Evolutionary conservation across 805 yeast species (phyloP).

Genomic region (Pichia membranifaciens): DNA sequence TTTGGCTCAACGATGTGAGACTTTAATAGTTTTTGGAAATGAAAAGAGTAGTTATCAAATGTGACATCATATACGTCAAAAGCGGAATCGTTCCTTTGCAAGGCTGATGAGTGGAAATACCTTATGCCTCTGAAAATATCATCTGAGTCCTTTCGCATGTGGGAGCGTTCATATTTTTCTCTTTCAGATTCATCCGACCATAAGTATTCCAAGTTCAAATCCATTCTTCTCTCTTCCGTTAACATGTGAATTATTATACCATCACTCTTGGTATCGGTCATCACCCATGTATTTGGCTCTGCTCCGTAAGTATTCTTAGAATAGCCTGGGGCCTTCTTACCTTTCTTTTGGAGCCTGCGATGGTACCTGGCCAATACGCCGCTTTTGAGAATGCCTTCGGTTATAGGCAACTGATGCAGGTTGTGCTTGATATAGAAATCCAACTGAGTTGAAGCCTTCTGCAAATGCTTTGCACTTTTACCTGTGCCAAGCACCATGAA

Average conservation of each 20-base stretch:
- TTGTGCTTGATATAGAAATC: conserved; percentile 52
- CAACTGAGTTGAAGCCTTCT: conserved; percentile 60
- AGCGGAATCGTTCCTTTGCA: not conserved
- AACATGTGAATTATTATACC: conserved; percentile 66
- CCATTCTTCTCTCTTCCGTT: conserved; percentile 61
- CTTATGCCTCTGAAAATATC: conserved; percentile 42
- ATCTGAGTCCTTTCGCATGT: conserved; percentile 30
- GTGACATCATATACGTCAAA: conserved; percentile 15
- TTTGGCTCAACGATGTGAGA: conserved; percentile 20
- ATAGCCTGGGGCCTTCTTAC: conserved; percentile 46
- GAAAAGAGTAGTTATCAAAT: conserved; percentile 15
- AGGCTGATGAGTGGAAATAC: conserved; percentile 36
- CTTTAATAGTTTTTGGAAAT: conserved; percentile 17
- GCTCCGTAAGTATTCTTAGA: conserved; percentile 54
- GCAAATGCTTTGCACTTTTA: conserved; percentile 68
- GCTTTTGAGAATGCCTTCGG: conserved; percentile 69
- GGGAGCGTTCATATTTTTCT: conserved; percentile 9
- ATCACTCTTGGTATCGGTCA: conserved; percentile 62
- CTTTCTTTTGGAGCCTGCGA: conserved; percentile 48
- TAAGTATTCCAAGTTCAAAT: conserved; percentile 63
- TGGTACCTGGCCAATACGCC: conserved; percentile 47
- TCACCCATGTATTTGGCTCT: conserved; percentile 71
- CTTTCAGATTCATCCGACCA: conserved; percentile 36
- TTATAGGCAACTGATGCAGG: conserved; percentile 38
- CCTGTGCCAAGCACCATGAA: conserved; percentile 69